A percentile compares a stretch with the other conserved stretches of the same genome.
phyloP scores from a whole-genome alignment of 2,329 filamentous ascomycete genomes.

The Penicillium corylophilum region DNA sequence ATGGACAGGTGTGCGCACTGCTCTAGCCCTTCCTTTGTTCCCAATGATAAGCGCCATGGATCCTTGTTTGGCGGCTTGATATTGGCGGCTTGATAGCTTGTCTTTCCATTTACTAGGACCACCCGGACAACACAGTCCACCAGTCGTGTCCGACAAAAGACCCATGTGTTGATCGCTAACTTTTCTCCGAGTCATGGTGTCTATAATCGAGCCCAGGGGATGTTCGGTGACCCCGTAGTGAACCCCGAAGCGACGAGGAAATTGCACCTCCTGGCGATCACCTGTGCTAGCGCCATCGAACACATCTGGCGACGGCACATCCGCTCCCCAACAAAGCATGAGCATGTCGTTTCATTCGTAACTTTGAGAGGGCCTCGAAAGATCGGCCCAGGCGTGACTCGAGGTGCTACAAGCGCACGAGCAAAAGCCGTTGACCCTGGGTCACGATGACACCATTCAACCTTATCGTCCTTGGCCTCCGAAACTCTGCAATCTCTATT shows the following conservation, averaged over 20 bases:
- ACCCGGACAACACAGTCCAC: background rate
- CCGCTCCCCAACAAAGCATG: background rate
- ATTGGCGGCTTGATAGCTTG: constrained; percentile 9
- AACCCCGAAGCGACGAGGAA: background rate
- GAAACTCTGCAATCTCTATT: no score
- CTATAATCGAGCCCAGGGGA: background rate
- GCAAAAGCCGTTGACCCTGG: background rate
- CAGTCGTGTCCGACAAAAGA: background rate
- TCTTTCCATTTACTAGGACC: background rate
- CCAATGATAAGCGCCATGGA: background rate
- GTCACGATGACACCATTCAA: background rate
- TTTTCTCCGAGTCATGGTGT: background rate
- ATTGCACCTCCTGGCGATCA: background rate
- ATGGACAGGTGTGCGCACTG: constrained; percentile 6
- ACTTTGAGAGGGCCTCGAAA: no score
- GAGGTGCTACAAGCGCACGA: background rate
- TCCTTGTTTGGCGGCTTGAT: constrained; percentile 11
- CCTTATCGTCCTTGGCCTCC: background rate
- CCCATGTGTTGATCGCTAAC: background rate
- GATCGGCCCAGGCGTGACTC: background rate
- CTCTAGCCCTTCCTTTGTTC: constrained; percentile 11
- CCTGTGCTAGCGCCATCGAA: background rate
- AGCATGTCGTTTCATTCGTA: background rate
- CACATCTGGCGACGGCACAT: background rate
- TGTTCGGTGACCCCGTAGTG: background rate